Evolutionary conservation across 2,329 filamentous ascomycete genomes (phyloP).

Genomic region (Camptophora hylomeconis): DNA sequence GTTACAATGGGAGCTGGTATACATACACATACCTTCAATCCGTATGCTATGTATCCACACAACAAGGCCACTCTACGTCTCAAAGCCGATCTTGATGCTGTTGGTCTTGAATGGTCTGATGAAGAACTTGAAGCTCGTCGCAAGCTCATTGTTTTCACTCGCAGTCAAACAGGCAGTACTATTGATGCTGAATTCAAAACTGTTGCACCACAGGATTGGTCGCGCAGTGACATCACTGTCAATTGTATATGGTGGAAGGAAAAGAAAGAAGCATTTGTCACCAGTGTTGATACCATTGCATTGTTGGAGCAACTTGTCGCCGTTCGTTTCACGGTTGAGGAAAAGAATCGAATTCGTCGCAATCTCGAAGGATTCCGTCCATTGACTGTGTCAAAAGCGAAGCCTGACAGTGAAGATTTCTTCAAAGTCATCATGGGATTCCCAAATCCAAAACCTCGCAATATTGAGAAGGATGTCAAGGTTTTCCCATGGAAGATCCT

Average conservation of each 20-base stretch:
- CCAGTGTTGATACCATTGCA: slow-evolving; percentile 91
- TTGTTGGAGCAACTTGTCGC: slow-evolving; percentile 85
- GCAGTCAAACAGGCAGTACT: slow-evolving; percentile 68
- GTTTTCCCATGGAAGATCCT: slow-evolving; percentile 96
- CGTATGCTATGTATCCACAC: slow-evolving; percentile 56
- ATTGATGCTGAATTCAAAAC: slow-evolving; percentile 70
- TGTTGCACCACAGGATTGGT: slow-evolving; percentile 64
- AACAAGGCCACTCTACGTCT: slow-evolving; percentile 78
- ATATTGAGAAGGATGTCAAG: slow-evolving; percentile 99
- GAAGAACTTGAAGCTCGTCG: slow-evolving; percentile 71
- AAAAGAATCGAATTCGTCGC: slow-evolving; percentile 94
- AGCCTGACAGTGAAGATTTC: slow-evolving; percentile 85
- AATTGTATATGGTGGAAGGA: slow-evolving; percentile 97
- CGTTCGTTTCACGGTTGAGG: slow-evolving; percentile 81
- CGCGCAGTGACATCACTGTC: slow-evolving; percentile 78
- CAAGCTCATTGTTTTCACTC: slow-evolving; percentile 77
- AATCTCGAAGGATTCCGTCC: slow-evolving; percentile 93
- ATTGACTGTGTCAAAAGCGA: slow-evolving; percentile 83
- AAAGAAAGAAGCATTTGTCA: slow-evolving; percentile 81
- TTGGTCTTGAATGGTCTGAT: slow-evolving; percentile 70
- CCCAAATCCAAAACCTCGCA: slow-evolving; percentile 83
- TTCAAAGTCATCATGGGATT: slow-evolving; percentile 99
- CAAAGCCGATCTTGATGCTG: slow-evolving; percentile 67
- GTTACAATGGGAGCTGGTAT: slow-evolving; percentile 31
- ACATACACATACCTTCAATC: slow-evolving; percentile 46